Percentiles rank a stretch among this genome's conserved stretches.
Evolutionary conservation across 345 rosid genomes (phyloP).

Genomic region (Pistacia vera): DNA sequence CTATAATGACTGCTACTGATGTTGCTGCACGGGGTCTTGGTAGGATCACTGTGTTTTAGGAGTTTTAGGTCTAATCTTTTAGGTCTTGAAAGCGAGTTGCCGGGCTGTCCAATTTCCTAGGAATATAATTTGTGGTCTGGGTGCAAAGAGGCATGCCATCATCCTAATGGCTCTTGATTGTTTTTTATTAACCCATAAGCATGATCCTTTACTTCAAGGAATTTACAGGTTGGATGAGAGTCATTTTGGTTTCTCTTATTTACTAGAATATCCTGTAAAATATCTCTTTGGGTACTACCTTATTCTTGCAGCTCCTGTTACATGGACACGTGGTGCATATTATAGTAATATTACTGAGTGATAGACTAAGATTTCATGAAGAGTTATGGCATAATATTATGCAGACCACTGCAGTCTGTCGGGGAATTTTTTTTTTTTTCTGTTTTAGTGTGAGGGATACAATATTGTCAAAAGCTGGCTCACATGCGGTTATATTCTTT

Average conservation of each 20-base stretch:
- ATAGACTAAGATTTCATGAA: slow-evolving; percentile 10
- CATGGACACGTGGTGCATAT: slow-evolving; percentile 40
- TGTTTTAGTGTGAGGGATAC: slow-evolving; percentile 1
- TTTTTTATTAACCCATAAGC: slow-evolving; percentile 22
- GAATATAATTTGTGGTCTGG: slow-evolving; percentile 59
- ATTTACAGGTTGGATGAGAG: slow-evolving; percentile 36
- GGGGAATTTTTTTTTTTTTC: not conserved
- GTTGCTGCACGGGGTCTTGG: slow-evolving; percentile 99
- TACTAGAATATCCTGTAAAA: slow-evolving; percentile 24
- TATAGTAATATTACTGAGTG: slow-evolving; percentile 15
- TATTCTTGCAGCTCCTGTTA: slow-evolving; percentile 41
- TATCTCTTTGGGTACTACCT: slow-evolving; percentile 17
- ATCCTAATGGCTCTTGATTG: slow-evolving; percentile 15
- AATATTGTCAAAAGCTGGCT: slow-evolving; percentile 14
- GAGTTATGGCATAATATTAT: slow-evolving; percentile 2
- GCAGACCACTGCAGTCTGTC: slow-evolving; percentile 17
- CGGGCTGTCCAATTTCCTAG: slow-evolving; percentile 90
- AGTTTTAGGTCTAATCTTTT: slow-evolving; percentile 44
- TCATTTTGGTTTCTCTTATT: slow-evolving; percentile 31
- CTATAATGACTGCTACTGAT: slow-evolving; percentile 96
- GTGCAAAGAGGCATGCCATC: slow-evolving; percentile 36
- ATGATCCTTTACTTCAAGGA: slow-evolving; percentile 24
- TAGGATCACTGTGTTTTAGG: slow-evolving; percentile 82
- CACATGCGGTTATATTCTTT: slow-evolving; percentile 21
- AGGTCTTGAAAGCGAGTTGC: slow-evolving; percentile 62